Percentiles rank a stretch among this genome's conserved stretches.
Conservation (phyloP, 306 rosid genomes). For the Sicyos edulis region DNA sequence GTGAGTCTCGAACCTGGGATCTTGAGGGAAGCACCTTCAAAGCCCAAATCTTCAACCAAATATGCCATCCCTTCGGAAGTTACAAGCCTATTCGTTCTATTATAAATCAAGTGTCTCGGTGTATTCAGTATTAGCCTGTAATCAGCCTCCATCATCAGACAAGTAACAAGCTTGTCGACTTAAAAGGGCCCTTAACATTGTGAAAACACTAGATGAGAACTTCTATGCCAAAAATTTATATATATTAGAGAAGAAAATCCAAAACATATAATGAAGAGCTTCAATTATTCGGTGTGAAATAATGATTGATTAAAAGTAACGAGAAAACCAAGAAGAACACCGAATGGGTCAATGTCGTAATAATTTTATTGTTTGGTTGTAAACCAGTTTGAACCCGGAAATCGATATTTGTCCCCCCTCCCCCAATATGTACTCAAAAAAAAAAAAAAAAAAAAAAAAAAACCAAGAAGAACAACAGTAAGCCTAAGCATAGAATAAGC, state of each 20-base stretch:
- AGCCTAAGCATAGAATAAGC: neutral
- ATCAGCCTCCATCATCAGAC: neutral
- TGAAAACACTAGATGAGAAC: slow-evolving; percentile 12
- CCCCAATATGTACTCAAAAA: too few relatives aligned
- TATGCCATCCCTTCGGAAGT: too few relatives aligned
- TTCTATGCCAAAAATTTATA: neutral
- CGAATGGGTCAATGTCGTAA: too few relatives aligned
- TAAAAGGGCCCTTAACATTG: neutral
- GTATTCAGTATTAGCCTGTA: neutral
- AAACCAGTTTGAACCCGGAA: too few relatives aligned
- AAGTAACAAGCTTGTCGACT: neutral
- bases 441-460: too few relatives aligned
- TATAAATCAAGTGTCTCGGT: neutral
- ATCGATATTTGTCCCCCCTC: too few relatives aligned
- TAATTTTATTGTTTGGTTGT: too few relatives aligned
- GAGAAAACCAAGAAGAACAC: too few relatives aligned
- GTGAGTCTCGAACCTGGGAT: too few relatives aligned
- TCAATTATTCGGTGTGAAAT: neutral
- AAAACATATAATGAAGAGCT: neutral
- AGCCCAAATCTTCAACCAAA: too few relatives aligned
- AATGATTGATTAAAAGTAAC: too few relatives aligned
- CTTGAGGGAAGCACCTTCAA: too few relatives aligned
- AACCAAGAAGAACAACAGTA: neutral
- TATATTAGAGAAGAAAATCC: neutral
- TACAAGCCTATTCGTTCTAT: neutral